These are phyloP conservation scores for Trypanosomatidae sp. DNA, from an alignment of 208 protist species.

Conservation along the genomic window DNA sequence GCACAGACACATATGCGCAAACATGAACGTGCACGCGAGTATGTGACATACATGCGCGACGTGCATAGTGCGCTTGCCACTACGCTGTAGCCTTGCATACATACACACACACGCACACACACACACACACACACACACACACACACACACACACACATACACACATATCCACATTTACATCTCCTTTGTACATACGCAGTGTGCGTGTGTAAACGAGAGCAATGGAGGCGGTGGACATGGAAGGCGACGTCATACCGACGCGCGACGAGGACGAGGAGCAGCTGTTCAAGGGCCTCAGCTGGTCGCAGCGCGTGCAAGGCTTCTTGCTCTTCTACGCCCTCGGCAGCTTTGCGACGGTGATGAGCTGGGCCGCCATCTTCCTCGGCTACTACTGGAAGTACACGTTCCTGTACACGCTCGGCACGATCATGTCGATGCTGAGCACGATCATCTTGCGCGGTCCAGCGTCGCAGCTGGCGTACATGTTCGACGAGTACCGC, in stretches of 20 bases:
- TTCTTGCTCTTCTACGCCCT: slow-evolving; percentile 71
- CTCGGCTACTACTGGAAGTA: slow-evolving; percentile 82
- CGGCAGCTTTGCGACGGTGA: slow-evolving; percentile 52
- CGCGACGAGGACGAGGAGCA: slow-evolving; percentile 56
- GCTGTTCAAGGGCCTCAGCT: slow-evolving; percentile 53
- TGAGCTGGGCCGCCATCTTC: slow-evolving; percentile 73
- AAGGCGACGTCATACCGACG: slow-evolving; percentile 1
- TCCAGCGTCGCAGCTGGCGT: slow-evolving; percentile 56
- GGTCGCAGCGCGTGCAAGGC: slow-evolving; percentile 64
- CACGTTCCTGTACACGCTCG: slow-evolving; percentile 54
- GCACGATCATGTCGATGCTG: slow-evolving; percentile 59
- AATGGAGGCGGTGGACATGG: slow-evolving; percentile 4
- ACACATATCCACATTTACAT: no score
- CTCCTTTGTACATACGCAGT: no score
- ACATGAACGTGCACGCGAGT: no score
- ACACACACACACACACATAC: no score
- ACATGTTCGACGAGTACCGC: slow-evolving; percentile 87
- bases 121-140: no score
- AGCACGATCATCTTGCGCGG: slow-evolving; percentile 83
- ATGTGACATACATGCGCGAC: no score
- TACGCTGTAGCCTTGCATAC: no score
- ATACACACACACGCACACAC: no score
- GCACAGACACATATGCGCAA: no score
- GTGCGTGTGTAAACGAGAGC: no score
- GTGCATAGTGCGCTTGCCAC: no score